A percentile compares a stretch with the other conserved stretches of the same genome.
These are phyloP conservation scores for Anisodus tanguticus DNA, from an alignment of 257 asterid genomes.

Conservation along the genomic window DNA sequence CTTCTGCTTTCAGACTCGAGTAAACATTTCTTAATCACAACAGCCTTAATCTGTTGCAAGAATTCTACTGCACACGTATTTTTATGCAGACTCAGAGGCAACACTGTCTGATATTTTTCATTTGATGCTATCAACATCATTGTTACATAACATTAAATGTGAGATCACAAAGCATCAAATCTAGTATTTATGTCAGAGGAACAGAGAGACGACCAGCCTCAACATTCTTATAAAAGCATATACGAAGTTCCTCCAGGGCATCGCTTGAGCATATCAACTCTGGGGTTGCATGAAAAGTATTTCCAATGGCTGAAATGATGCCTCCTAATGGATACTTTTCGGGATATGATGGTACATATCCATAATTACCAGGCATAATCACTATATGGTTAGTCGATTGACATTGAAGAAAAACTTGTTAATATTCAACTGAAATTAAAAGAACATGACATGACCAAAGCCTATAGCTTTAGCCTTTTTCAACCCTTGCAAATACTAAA, in stretches of 20 bases:
- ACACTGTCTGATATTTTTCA: not conserved
- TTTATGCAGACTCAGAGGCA: not conserved
- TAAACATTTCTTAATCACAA: not conserved
- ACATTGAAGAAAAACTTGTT: not conserved
- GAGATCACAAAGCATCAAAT: not conserved
- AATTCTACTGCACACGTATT: not conserved
- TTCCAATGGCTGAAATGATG: no score
- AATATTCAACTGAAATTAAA: not conserved
- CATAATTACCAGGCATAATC: not conserved
- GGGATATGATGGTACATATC: not conserved
- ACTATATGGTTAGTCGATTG: conserved; percentile 16
- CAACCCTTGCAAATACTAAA: no score
- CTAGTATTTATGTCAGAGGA: not conserved
- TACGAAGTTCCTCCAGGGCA: conserved; percentile 73
- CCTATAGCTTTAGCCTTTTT: no score
- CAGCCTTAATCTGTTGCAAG: not conserved
- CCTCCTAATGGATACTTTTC: no score
- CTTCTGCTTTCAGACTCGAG: not conserved
- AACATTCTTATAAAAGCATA: conserved; percentile 87
- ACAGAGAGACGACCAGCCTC: conserved; percentile 48
- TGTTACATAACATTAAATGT: not conserved
- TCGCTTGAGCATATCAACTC: conserved; percentile 67
- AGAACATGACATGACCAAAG: no score
- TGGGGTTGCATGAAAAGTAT: conserved; percentile 48
- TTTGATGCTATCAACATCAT: not conserved